These are phyloP conservation scores for Protea cynaroides DNA, from an alignment of 164 flowering plant genomes.

Conservation along the genomic window DNA sequence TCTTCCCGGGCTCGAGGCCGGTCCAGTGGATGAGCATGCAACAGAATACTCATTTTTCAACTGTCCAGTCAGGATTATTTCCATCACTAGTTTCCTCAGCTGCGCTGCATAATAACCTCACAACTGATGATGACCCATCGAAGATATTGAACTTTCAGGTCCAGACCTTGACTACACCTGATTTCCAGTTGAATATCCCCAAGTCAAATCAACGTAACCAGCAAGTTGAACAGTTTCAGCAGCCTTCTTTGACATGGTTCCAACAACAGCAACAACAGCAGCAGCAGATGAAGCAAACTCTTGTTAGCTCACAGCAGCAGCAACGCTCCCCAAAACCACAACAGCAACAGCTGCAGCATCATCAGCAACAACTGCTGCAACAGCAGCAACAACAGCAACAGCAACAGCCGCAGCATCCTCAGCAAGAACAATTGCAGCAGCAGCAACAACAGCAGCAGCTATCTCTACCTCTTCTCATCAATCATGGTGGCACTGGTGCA, in stretches of 20 bases:
- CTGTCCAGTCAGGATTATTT: conserved; percentile 56
- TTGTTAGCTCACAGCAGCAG: conserved; percentile 22
- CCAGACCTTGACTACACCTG: conserved; percentile 39
- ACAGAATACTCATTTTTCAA: conserved; percentile 63
- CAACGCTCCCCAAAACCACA: conserved; percentile 20
- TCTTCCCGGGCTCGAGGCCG: conserved; percentile 81
- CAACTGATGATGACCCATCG: conserved; percentile 65
- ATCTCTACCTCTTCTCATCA: conserved; percentile 22
- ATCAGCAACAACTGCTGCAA: conserved; percentile 29
- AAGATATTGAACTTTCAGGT: conserved; percentile 75
- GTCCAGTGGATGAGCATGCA: conserved; percentile 99
- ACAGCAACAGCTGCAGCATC: conserved; percentile 32
- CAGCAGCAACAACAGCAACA: conserved; percentile 34
- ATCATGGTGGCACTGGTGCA: conserved; percentile 28
- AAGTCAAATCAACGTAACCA: conserved; percentile 48
- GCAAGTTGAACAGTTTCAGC: conserved; percentile 44
- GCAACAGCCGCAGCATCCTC: conserved; percentile 21
- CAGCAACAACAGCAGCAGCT: background rate
- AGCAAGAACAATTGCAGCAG: too few species aligned
- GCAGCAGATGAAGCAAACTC: conserved; percentile 17
- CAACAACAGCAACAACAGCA: conserved; percentile 67
- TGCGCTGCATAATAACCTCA: conserved; percentile 38
- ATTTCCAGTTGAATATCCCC: conserved; percentile 40
- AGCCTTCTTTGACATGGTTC: conserved; percentile 42
- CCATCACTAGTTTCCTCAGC: conserved; percentile 51